phyloP scores from a whole-genome alignment of 2,329 filamentous ascomycete genomes.

The Stenocarpella maydis region DNA sequence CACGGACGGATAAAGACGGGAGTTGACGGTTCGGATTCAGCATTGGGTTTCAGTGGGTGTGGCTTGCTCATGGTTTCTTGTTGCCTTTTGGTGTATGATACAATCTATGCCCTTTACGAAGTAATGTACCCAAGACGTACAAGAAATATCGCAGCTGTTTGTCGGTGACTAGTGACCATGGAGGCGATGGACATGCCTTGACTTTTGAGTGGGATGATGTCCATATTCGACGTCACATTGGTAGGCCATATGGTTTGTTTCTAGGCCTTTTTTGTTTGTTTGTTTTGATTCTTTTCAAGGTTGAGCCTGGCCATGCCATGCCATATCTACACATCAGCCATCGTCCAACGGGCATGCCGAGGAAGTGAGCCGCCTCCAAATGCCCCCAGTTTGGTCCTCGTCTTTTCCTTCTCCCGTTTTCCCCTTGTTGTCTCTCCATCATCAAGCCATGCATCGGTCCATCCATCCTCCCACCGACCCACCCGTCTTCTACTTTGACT shows the following conservation, averaged over 20 bases:
- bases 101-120: neutral
- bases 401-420: too few species aligned
- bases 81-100: neutral
- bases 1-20: neutral
- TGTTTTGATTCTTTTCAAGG: neutral
- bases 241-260: neutral
- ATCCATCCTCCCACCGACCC: neutral
- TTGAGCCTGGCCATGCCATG: neutral
- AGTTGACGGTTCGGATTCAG: neutral
- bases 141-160: neutral
- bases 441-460: too few species aligned
- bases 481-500: slow-evolving; percentile 55
- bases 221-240: too few species aligned
- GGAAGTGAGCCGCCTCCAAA: too few species aligned
- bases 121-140: neutral
- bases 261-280: neutral
- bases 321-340: neutral
- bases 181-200: neutral
- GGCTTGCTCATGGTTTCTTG: neutral
- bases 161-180: neutral
- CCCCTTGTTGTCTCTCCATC: too few species aligned
- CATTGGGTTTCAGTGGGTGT: neutral
- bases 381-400: neutral
- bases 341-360: neutral
- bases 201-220: neutral